Base-by-base conservation (phyloP, 2,329 filamentous ascomycete species). In the Xylariaceae sp. region DNA sequence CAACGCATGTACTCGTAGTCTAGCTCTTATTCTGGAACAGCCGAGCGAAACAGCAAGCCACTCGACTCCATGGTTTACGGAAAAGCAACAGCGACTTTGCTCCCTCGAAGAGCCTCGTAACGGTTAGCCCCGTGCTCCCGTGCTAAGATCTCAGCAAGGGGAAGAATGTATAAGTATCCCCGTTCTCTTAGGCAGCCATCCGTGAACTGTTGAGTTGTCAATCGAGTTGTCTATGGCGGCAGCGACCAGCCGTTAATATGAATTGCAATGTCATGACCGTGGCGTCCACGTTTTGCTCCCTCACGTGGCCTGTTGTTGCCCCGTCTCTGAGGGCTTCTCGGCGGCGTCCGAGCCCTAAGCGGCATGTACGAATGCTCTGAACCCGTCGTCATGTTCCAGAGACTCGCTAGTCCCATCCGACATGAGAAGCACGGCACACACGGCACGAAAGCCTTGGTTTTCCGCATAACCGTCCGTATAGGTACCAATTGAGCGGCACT, bases 1-100 rank as follows among this genome's bases (percentile, higher is more conserved):
- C 42, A n/a, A n/a, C 42, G 13, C 42, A 13, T 45, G 50, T 15
- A 15, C 10, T 8, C 37, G 50, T 15, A 15, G n/a, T 8, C 37
- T 53, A 56, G 59, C 17, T 50, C 55, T 53, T 42, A 39, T 54
- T 35, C 42, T 34, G 42, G 39, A 53, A 35, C 51, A 53, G 48
- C 50, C 37, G 37, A 37, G 18, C 45, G 17, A 44, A 45, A 52
- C 30, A 52, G 58, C 48, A 50, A 55, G 48, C 51, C 42, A 55
- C 53, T 15, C 9, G 48, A 23, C 15, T 18, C 35, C n/a, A 30
- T 7, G 18, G 37, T 51, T 50, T n/a, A 42, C 55, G 48, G 47
- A 60, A 57, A 60, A 61, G 49, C 30, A 57, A 59, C 51, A 48
- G 8, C 15, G 17, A 15, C 30, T 15, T 42, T 49, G n/a, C 44